Base-by-base conservation (phyloP, 2,329 filamentous ascomycete genomes). In the Cadophora sp. region DNA sequence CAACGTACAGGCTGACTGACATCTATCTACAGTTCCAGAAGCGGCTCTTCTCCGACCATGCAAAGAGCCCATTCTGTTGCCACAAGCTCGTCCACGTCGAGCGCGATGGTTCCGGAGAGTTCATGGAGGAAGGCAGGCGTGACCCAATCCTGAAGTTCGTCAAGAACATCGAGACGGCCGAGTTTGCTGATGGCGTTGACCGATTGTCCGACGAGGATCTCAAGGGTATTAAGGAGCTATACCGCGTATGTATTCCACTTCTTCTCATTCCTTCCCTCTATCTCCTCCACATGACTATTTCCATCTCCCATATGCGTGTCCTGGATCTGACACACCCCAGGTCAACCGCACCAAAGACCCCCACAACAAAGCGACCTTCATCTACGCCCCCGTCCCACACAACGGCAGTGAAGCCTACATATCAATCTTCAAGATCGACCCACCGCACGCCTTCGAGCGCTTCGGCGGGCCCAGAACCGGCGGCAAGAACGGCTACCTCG, bases 401-500 rank as follows among this genome's bases (percentile, higher is more conserved):
- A n/a, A 26, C 4, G 50, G 31, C 29, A n/a, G 24, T 2, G 34
- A 43, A 12, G 22, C 11, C 43, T 27, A 31, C 50, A 24, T 50
- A 22, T 14, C 27, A 1, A 40, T 64, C 22, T 19, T 31, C 19
- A 43, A 55, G 34, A 7, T 48, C 50, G 62, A 56, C 1, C n/a
- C 6, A 3, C 24, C 27, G 5, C 31, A 56, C 22, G n/a, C 24
- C 9, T 64, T 64, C 62, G 62, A 64, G 50, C 3, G 2, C 0
- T 24, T 55, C 40, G 62, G 62, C 43, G 43, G 43, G 4, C 19
- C 43, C 7, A 1, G n/a, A 8, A 48, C 43, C 19, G 43, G 43
- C 12, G 43, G 43, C 12, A 43, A 55, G 14, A 64, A 64, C 27
- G 48, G 50, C 50, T 64, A 27, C 34, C 50, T 64, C 1, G 62